Base-by-base conservation (phyloP, 148 eudicot species). In the Heliosperma pusillum region DNA sequence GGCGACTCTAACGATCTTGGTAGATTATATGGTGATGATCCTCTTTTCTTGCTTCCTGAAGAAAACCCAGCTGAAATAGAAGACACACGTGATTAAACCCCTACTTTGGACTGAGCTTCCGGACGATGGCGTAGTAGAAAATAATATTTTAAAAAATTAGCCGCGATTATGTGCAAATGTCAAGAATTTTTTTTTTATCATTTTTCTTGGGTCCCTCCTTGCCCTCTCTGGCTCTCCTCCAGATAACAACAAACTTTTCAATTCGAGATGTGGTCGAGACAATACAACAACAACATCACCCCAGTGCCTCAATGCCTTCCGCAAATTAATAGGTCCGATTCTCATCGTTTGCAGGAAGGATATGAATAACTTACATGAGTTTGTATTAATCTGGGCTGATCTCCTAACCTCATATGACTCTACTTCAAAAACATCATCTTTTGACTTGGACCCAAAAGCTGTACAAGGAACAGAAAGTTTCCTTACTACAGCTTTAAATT, bases 31-130 rank as follows among this genome's bases (percentile, higher is more conserved):
- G 63, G 30, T 20, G 80, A 76, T 21, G 77, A 79, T 53, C 71
- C 71, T 52, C 78, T 78, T 24, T 74, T 77, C 47, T 72, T 86
- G 82, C 89, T 84, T 63, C 85, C 86, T 33, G 85, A 70, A 44
- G 88, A 88, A 77, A 53, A 50, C 63, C 82, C 78, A 73, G 79
- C 83, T 82, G 81, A 62, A 69, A 78, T 1, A 17, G 7, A 22
- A 63, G 20, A 16, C 0, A 69, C 22, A 69, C 8, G 24, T 9
- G 15, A 63, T 24, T 66, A 17, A 53, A 75, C 6, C 20, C 1
- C 21, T 15, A 10, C 16, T 40, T 44, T 25, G 13, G 21, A 42
- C 6, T 69, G 2, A 45, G 45, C 8, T 0, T 11, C 3, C 24
- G 5, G 2, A 60, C 44, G 42, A 73, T 22, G 10, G 15, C 22